Evolutionary conservation across 2,329 filamentous ascomycete genomes (phyloP), one percentile per base, ranked within the genome.

Genomic region (Apiospora pterosperma): DNA sequence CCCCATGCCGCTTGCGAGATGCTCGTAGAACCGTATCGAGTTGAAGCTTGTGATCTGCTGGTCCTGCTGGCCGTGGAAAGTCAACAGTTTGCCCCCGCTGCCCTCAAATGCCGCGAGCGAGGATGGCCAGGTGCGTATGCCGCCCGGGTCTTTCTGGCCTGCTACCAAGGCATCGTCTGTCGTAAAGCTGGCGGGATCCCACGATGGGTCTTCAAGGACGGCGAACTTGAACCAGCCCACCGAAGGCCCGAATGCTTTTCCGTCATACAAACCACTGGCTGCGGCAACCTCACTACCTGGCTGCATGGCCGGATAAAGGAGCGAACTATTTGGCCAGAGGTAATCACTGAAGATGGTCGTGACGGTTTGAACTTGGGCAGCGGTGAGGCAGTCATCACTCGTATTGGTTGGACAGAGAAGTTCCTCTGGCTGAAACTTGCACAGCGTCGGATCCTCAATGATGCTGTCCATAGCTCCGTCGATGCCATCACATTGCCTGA

Each of bases 281-380:
- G 79, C 78, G 11, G 75, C 64, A 4, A 79, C 67, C 66, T 84
- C 80, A 28, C 77, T 76, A 4, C 83, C 82, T 5, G 81, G 82
- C 59, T 83, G 78, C 69, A 84, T 77, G 21, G 78, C 75, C 4
- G 83, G 82, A 69, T 80, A 85, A n/a, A 84, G 73, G 4, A 85
- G 72, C 4, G 76, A 75, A 28, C 82, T 82, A 36, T 80, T 73
- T 5, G 72, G 74, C 66, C 80, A 78, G 67, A 77, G 75, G 36
- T 83, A 76, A 42, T 79, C 78, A 14, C 73, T 73, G 69, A 79
- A 82, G 19, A 81, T 75, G 1, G 77, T 68, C 42, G 77, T 74
- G 16, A 85, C 80, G 0, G 78, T 81, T 8, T 75, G 67, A 48
- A 80, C 75, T 71, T 85, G 82, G 0, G 72, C 72, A 12, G 62